Percentiles rank a stretch among this genome's conserved stretches.
Conservation (phyloP, 768 basidiomycete species). For the Suillus placidus region DNA sequence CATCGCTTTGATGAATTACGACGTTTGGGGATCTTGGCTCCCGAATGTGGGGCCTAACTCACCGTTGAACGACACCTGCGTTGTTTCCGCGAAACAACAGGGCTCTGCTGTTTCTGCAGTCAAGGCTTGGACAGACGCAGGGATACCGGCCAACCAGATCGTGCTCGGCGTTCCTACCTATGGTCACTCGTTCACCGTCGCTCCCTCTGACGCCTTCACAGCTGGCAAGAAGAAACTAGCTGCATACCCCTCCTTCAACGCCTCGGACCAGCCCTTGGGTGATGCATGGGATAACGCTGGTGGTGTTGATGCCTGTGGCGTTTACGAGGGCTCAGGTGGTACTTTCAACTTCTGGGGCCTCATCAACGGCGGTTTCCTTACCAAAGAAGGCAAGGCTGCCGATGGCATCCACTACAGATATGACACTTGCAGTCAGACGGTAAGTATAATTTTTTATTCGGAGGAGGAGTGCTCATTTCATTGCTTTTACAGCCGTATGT, state of each 20-base stretch:
- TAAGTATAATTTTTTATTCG: constrained; percentile 34
- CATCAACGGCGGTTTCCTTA: constrained; percentile 57
- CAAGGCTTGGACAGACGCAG: constrained; percentile 70
- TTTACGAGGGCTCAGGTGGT: constrained; percentile 49
- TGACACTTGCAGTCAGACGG: constrained; percentile 74
- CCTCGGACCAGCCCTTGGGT: constrained; percentile 47
- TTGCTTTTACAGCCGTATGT: constrained; percentile 56
- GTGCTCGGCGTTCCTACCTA: constrained; percentile 83
- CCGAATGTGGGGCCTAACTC: constrained; percentile 74
- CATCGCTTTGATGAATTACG: constrained; percentile 69
- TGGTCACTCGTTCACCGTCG: constrained; percentile 70
- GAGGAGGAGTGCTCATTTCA: not conserved
- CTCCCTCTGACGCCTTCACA: constrained; percentile 39
- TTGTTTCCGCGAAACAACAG: constrained; percentile 52
- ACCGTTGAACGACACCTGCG: constrained; percentile 78
- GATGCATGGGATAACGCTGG: constrained; percentile 56
- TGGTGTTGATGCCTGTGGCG: constrained; percentile 59
- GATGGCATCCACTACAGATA: constrained; percentile 54
- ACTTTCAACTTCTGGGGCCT: constrained; percentile 64
- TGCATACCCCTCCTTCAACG: constrained; percentile 54
- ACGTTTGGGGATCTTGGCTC: constrained; percentile 56
- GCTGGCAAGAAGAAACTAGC: constrained; percentile 40
- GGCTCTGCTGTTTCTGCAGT: constrained; percentile 81
- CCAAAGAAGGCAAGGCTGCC: constrained; percentile 29
- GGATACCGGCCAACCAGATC: constrained; percentile 71